Base-by-base conservation (phyloP, 1,284 basidiomycete species). In the Termitomyces sp. region DNA sequence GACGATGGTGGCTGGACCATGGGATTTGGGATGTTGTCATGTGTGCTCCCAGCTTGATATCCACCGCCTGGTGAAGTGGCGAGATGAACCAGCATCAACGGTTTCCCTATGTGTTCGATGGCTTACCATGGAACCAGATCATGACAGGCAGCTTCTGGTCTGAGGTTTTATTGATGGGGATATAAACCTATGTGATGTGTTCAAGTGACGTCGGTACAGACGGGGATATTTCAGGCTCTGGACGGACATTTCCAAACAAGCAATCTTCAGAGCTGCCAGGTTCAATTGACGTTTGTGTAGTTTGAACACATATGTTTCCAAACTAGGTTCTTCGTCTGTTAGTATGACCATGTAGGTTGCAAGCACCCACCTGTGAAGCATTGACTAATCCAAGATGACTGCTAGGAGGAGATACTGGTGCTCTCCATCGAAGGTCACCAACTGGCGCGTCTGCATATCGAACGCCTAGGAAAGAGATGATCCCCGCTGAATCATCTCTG, bases 401-500 rank as follows among this genome's bases (percentile, higher is more conserved):
- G 6, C 63, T 67, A 7, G 72, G 72, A 43, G 72, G 72, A 2
- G 63, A 65, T 7, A 74, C 66, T 16, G 72, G 71, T 3, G 70
- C 68, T 41, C 64, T 57, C 70, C 70, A 75, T 39, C 73, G 64
- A 28, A 72, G 60, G 16, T 68, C 52, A 13, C 71, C 70, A 31
- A 64, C 33, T n/a, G 73, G 72, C 8, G 72, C 57, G 46, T 74
- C 71, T 18, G 73, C 72, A 56, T 64, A 75, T 28, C 67, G 68
- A 26, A 75, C 58, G 6, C 73, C 73, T 4, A 50, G 58, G 55
- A 68, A 73, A 8, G 62, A 68, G 5, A 64, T 68, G 18, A 72
- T 66, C 0, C 65, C 65, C 21, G 60, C 66, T 0, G 61, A 59
- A 3, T 52, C 47, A 48, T 72, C 62, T 24, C 57, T 53, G 11